These are phyloP conservation scores for Torrubiella hemipterigena DNA, from an alignment of 2,329 filamentous ascomycete genomes.

Conservation along the genomic window DNA sequence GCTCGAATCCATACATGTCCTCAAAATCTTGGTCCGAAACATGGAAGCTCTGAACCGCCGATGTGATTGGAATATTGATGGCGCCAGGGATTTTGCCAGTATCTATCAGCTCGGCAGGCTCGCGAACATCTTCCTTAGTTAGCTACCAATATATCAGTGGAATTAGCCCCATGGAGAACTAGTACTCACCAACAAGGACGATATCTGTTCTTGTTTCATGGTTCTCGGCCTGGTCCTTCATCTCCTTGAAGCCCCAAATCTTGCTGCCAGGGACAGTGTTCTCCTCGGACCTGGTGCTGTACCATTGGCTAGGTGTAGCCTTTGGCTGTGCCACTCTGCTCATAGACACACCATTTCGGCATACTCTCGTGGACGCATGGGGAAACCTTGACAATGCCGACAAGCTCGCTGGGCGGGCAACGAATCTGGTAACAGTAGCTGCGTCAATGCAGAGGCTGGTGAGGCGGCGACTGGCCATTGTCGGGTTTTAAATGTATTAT, in stretches of 20 bases:
- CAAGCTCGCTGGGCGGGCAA: no score
- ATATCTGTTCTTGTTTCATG: slow-evolving; percentile 14
- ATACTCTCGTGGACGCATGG: no score
- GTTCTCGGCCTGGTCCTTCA: slow-evolving; percentile 24
- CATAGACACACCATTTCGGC: no score
- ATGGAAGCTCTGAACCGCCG: slow-evolving; percentile 68
- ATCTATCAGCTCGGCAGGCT: slow-evolving; percentile 51
- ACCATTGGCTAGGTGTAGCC: no score
- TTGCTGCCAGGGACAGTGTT: slow-evolving; percentile 16
- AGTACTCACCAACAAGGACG: slow-evolving; percentile 32
- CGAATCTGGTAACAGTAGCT: no score
- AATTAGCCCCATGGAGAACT: background rate
- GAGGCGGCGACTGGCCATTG: no score
- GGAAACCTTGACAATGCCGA: no score
- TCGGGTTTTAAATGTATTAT: no score
- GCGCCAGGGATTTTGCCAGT: slow-evolving; percentile 69
- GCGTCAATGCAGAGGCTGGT: no score
- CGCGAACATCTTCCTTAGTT: slow-evolving; percentile 49
- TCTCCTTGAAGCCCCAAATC: slow-evolving; percentile 37
- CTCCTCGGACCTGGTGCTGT: slow-evolving; percentile 11
- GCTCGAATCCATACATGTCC: slow-evolving; percentile 66
- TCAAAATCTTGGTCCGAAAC: slow-evolving; percentile 68
- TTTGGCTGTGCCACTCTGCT: no score
- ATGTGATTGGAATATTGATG: slow-evolving; percentile 70
- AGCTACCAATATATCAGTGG: background rate